Evolutionary conservation across 371 early-diverging fungal genomes (phyloP).

Genomic region (Mortierella sp.): DNA sequence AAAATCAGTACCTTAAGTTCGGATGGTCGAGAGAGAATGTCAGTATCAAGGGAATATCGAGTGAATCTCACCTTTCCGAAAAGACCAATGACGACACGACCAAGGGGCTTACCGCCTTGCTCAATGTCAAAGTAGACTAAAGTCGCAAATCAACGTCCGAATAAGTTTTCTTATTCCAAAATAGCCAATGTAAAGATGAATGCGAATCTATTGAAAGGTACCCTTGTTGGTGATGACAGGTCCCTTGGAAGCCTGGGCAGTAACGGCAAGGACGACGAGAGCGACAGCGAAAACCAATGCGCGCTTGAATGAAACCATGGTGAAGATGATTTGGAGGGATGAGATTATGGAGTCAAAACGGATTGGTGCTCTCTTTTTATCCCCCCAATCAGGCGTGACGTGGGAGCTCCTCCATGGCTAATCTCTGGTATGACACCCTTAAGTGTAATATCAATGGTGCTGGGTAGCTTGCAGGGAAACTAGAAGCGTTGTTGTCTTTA

Average conservation of each 20-base stretch:
- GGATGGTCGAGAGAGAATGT: constrained; percentile 2
- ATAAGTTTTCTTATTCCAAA: not conserved
- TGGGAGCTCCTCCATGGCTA: not conserved
- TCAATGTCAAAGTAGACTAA: constrained; percentile 94
- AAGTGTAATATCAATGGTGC: too few relatives aligned
- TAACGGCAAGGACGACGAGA: constrained; percentile 29
- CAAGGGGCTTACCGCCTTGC: constrained; percentile 84
- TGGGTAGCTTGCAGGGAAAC: too few relatives aligned
- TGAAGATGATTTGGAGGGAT: constrained; percentile 12
- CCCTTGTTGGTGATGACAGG: constrained; percentile 56
- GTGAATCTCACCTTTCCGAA: constrained; percentile 72
- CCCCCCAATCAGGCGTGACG: not conserved
- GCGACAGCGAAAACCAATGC: constrained; percentile 37
- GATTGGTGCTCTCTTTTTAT: not conserved
- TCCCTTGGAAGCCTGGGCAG: constrained; percentile 43
- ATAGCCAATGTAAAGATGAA: not conserved
- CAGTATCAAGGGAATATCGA: not conserved
- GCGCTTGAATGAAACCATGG: constrained; percentile 54
- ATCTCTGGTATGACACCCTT: too few relatives aligned
- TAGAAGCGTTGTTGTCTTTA: not conserved
- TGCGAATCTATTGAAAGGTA: not conserved
- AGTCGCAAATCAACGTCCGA: not conserved
- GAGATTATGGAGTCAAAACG: not conserved
- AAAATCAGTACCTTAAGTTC: not conserved
- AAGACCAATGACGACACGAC: constrained; percentile 89